phyloP scores from a whole-genome alignment of 164 flowering plant genomes.

The grape (Vitis vinifera) region ASM3070453v1 NC_081820.1:21920001-21920500 shows the following conservation, averaged over 20 bases:
- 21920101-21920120: constrained; percentile 12
- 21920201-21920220: constrained; percentile 17
- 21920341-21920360: constrained; percentile 2
- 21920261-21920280: constrained; percentile 33
- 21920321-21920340: not conserved
- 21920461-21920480: constrained; percentile 49
- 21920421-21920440: constrained; percentile 58
- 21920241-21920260: constrained; percentile 20
- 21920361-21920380: constrained; percentile 15
- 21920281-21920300: constrained; percentile 21
- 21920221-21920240: constrained; percentile 13
- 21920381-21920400: constrained; percentile 28
- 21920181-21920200: constrained; percentile 6
- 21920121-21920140: constrained; percentile 25
- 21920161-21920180: constrained; percentile 20
- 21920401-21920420: constrained; percentile 45
- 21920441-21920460: constrained; percentile 74
- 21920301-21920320: constrained; percentile 19
- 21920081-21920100: constrained; percentile 18
- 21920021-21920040: constrained; percentile 22
- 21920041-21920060: constrained; percentile 11
- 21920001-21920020: not conserved
- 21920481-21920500: constrained; percentile 47
- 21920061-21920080: constrained; percentile 39
- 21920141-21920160: constrained; percentile 15